phyloP scores from a whole-genome alignment of 108 stramenopile species.

The Cyclotella atomus region DNA sequence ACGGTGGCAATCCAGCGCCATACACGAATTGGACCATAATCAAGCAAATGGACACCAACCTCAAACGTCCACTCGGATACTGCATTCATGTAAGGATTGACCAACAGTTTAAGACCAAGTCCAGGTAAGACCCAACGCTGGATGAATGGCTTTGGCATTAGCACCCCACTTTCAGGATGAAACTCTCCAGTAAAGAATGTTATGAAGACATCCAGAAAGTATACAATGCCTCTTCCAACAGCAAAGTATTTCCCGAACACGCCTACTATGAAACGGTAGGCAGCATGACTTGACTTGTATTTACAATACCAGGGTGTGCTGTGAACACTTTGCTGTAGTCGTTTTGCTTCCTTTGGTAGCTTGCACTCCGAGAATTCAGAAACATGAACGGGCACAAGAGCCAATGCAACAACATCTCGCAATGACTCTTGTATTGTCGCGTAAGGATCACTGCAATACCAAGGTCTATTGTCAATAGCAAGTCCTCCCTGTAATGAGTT shows the following conservation, averaged over 20 bases:
- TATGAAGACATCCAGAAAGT: not conserved
- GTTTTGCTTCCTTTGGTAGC: not conserved
- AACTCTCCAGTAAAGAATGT: constrained; percentile 3
- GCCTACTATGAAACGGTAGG: not conserved
- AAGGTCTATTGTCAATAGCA: not conserved
- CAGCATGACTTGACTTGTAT: not conserved
- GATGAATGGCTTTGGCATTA: constrained; percentile 2
- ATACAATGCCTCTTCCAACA: not conserved
- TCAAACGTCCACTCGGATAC: not conserved
- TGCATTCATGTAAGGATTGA: not conserved
- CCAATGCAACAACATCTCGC: not conserved
- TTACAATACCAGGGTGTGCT: not conserved
- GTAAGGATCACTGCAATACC: not conserved
- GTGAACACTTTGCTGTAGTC: not conserved
- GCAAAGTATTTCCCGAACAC: not conserved
- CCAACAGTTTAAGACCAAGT: not conserved
- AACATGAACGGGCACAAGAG: not conserved
- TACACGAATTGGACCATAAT: not conserved
- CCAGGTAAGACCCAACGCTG: not conserved
- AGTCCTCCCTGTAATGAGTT: no score
- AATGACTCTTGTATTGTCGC: not conserved
- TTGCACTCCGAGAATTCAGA: not conserved
- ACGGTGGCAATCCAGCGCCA: not conserved
- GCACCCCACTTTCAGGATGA: constrained; percentile 1
- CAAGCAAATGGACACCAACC: not conserved